Evolutionary conservation across 257 asterid genomes (phyloP), one percentile per base, ranked within the genome.

Genomic region (Ballota nigra): DNA sequence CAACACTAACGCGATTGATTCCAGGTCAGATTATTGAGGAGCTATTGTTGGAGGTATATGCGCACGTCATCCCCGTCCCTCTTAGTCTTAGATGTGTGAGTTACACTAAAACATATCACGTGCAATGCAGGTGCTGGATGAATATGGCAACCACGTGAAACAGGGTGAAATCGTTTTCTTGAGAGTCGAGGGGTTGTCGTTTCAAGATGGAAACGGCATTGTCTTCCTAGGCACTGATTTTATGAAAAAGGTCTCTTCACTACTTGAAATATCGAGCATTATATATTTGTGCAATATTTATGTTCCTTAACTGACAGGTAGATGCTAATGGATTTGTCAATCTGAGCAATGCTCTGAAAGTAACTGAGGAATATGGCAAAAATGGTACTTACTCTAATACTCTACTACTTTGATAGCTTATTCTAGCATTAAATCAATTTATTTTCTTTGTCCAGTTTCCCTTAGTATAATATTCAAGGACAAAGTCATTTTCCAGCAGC

Each of bases 91-190:
- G n/a, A n/a, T n/a, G n/a, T n/a, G n/a, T n/a, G n/a, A n/a, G n/a
- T n/a, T n/a, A n/a, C n/a, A n/a, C n/a, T n/a, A n/a, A n/a, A n/a
- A n/a, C n/a, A n/a, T n/a, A n/a, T n/a, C n/a, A n/a, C n/a, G n/a
- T n/a, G n/a, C 68, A 41, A 55, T 70, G 34, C 82, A 90, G 93
- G 80, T 87, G 57, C 77, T 79, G 75, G 93, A 88, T 83, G 72
- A 62, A 36, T 84, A 72, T 68, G 82, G 78, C 22, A 90, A 90
- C 75, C 93, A 82, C 75, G 81, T 82, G 33, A 75, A 74, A 73
- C 77, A 85, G 77, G 72, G 68, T 71, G 90, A 82, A 40, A 20
- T 4, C 1, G 60, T 90, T 59, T 33, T 16, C 20, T 41, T 86
- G 70, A 53, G 64, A 13, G 63, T 83, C 3, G 89, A 90, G 51